A percentile compares a stretch with the other conserved stretches of the same genome.
These are phyloP conservation scores for Scedosporium apiospermum DNA, from an alignment of 2,329 filamentous ascomycete species.

Conservation along the genomic window DNA sequence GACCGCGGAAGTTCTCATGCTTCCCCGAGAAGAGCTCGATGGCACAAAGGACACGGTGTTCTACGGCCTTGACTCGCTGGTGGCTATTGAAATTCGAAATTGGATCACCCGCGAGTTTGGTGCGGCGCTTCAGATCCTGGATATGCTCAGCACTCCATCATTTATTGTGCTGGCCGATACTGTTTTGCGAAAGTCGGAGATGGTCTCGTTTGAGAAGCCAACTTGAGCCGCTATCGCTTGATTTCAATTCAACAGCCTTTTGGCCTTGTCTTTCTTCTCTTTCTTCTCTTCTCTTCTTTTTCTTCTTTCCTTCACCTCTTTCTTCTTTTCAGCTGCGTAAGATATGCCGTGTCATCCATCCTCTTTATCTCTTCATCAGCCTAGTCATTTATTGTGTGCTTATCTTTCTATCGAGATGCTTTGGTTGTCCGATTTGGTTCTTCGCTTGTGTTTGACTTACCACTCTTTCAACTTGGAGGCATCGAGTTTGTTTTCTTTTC, in stretches of 20 bases:
- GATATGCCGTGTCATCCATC: no score
- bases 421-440: no score
- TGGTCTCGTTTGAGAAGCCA: constrained; percentile 12
- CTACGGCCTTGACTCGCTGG: constrained; percentile 37
- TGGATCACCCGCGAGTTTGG: constrained; percentile 40
- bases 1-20: constrained; percentile 37
- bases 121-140: constrained; percentile 41
- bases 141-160: constrained; percentile 39
- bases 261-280: not conserved
- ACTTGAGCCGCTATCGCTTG: not conserved
- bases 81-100: constrained; percentile 40
- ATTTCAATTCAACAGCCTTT: not conserved
- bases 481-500: no score
- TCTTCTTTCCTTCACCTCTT: not conserved
- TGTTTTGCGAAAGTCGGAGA: constrained; percentile 36
- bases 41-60: constrained; percentile 20
- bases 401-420: no score
- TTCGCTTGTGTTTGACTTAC: no score
- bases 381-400: no score
- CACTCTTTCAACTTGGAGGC: no score
- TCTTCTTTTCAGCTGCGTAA: not conserved
- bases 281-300: not conserved
- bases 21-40: constrained; percentile 39
- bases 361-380: no score
- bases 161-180: constrained; percentile 37